Evolutionary conservation across 2,329 filamentous ascomycete species (phyloP).

Genomic region (Fusarium sp.): DNA sequence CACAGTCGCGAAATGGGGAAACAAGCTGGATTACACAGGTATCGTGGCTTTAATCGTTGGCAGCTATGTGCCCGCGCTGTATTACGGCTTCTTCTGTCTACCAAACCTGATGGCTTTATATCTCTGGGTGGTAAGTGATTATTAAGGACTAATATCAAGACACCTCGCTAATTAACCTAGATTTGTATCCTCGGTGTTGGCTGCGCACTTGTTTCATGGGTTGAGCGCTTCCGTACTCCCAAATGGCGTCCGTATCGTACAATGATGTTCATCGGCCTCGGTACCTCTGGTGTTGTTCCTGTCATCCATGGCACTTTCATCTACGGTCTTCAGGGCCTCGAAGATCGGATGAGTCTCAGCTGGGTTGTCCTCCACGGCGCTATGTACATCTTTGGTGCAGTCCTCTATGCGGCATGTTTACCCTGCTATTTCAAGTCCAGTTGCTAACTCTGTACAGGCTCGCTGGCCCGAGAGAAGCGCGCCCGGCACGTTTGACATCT

Average conservation of each 20-base stretch:
- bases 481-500: conserved; percentile 88
- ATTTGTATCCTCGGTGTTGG: conserved; percentile 84
- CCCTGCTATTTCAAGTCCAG: not conserved
- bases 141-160: not conserved
- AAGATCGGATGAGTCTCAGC: conserved; percentile 81
- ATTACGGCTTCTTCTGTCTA: conserved; percentile 86
- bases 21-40: conserved; percentile 94
- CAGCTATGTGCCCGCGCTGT: conserved; percentile 89
- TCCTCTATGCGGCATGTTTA: conserved; percentile 82
- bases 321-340: conserved; percentile 77
- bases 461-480: conserved; percentile 86
- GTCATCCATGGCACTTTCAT: conserved; percentile 81
- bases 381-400: conserved; percentile 89
- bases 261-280: conserved; percentile 90
- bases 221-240: conserved; percentile 88
- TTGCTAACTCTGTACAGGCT: conserved; percentile 60
- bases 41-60: conserved; percentile 94
- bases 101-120: conserved; percentile 78
- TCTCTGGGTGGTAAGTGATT: conserved; percentile 76
- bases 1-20: conserved; percentile 84
- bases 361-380: conserved; percentile 86
- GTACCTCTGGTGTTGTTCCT: conserved; percentile 86
- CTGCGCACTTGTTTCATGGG: conserved; percentile 82
- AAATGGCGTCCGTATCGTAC: conserved; percentile 88
- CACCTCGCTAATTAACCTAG: conserved; percentile 60